Conservation (phyloP, 768 basidiomycete genomes). For the Suillus discolor region DNA sequence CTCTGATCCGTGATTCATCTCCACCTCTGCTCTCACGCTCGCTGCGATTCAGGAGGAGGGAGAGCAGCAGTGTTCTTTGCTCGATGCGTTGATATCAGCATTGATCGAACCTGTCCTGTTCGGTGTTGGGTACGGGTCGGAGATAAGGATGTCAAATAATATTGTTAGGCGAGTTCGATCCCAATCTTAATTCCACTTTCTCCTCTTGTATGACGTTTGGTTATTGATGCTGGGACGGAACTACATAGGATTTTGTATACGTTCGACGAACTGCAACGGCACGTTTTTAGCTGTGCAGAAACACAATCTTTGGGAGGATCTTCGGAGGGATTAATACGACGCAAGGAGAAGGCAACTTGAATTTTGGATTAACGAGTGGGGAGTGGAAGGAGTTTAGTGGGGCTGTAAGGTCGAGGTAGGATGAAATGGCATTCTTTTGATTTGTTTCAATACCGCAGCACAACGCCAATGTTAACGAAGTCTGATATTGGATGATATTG, state of each 20-base stretch:
- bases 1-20: too few species aligned
- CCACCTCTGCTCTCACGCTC: too few species aligned
- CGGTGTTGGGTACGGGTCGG: conserved; percentile 65
- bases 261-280: conserved; percentile 39
- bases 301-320: conserved; percentile 25
- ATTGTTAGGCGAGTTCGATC: conserved; percentile 43
- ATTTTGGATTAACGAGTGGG: background rate
- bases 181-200: background rate
- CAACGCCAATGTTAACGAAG: too few species aligned
- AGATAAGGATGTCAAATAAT: conserved; percentile 63
- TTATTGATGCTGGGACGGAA: background rate
- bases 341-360: conserved; percentile 11
- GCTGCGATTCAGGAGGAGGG: too few species aligned
- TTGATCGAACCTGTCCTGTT: conserved; percentile 60
- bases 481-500: too few species aligned
- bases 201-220: background rate
- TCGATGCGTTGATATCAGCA: conserved; percentile 53
- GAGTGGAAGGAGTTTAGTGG: background rate
- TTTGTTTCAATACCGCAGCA: too few species aligned
- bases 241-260: conserved; percentile 45
- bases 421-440: too few species aligned
- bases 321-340: conserved; percentile 18
- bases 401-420: background rate
- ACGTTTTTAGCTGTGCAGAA: conserved; percentile 30
- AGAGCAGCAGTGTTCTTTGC: too few species aligned